Conservation (phyloP, 2,329 filamentous ascomycete genomes). For the Neonectria neomacrospora region DNA sequence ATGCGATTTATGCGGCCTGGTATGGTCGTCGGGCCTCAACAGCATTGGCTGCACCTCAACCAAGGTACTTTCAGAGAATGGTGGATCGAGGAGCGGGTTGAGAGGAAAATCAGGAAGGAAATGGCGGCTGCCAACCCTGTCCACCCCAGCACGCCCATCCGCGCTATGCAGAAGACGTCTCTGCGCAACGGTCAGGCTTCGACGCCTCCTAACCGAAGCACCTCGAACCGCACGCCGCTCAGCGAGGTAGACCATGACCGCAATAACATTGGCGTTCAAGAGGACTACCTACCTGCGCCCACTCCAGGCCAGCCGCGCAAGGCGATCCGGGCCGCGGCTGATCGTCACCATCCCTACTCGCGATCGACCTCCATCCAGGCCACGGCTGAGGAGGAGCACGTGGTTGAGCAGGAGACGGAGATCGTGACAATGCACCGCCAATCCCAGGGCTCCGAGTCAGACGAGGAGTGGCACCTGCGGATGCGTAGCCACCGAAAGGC, state of each 20-base stretch:
- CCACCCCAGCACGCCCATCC: constrained; percentile 70
- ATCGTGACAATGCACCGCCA: constrained; percentile 69
- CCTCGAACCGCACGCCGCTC: constrained; percentile 83
- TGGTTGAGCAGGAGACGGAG: constrained; percentile 68
- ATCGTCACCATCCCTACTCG: constrained; percentile 79
- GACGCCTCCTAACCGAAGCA: constrained; percentile 84
- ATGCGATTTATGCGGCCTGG: constrained; percentile 99
- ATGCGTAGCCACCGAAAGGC: constrained; percentile 75
- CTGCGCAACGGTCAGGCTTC: constrained; percentile 75
- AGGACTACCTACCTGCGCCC: constrained; percentile 93
- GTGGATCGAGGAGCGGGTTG: constrained; percentile 92
- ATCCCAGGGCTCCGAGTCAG: constrained; percentile 74
- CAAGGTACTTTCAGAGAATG: constrained; percentile 98
- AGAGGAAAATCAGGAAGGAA: constrained; percentile 72
- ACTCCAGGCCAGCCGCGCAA: constrained; percentile 97
- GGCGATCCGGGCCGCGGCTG: constrained; percentile 74
- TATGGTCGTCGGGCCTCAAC: constrained; percentile 98
- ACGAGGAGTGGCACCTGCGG: constrained; percentile 85
- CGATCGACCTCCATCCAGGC: constrained; percentile 62
- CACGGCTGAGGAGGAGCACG: constrained; percentile 61
- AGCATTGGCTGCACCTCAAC: constrained; percentile 98
- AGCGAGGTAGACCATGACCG: constrained; percentile 91
- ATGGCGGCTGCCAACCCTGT: constrained; percentile 60
- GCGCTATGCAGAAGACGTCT: constrained; percentile 69
- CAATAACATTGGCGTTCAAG: constrained; percentile 74